These are phyloP conservation scores for Candida suzukii DNA, from an alignment of 805 yeast species.

Conservation along the genomic window DNA sequence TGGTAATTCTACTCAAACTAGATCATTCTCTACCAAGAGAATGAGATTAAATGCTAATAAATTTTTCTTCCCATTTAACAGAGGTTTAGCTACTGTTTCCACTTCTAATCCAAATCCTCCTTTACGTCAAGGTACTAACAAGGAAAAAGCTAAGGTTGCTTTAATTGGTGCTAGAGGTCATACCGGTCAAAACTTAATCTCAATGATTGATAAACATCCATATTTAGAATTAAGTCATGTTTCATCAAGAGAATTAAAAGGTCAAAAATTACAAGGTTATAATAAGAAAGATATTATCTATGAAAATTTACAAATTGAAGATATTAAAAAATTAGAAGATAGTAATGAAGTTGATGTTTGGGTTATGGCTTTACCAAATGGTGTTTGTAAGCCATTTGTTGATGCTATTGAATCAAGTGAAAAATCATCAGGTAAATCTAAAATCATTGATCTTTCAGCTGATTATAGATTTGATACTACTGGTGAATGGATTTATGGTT, in stretches of 20 bases:
- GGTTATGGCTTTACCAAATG: conserved; percentile 99
- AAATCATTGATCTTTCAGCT: conserved; percentile 89
- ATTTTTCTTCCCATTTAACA: conserved; percentile 16
- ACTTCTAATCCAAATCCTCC: conserved; percentile 68
- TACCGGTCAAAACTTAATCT: conserved; percentile 90
- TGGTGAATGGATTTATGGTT: conserved; percentile 88
- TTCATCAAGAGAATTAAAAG: conserved; percentile 90
- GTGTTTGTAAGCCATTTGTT: conserved; percentile 87
- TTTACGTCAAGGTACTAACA: conserved; percentile 53
- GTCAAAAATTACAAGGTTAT: conserved; percentile 83
- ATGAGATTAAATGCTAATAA: conserved; percentile 9
- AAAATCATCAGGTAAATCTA: conserved; percentile 48
- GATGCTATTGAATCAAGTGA: conserved; percentile 65
- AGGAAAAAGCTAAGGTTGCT: conserved; percentile 66
- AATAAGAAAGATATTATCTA: conserved; percentile 73
- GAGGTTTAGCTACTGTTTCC: conserved; percentile 24
- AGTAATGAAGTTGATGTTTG: conserved; percentile 82
- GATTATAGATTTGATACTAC: conserved; percentile 91
- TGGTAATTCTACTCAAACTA: conserved; percentile 28
- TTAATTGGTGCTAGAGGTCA: conserved; percentile 97
- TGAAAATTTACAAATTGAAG: conserved; percentile 83
- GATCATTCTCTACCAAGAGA: conserved; percentile 19
- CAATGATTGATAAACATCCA: conserved; percentile 82
- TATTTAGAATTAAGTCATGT: conserved; percentile 84
- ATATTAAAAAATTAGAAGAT: conserved; percentile 71